Conservation (phyloP, 2,329 filamentous ascomycete species). For the Pyricularia grisea region DNA sequence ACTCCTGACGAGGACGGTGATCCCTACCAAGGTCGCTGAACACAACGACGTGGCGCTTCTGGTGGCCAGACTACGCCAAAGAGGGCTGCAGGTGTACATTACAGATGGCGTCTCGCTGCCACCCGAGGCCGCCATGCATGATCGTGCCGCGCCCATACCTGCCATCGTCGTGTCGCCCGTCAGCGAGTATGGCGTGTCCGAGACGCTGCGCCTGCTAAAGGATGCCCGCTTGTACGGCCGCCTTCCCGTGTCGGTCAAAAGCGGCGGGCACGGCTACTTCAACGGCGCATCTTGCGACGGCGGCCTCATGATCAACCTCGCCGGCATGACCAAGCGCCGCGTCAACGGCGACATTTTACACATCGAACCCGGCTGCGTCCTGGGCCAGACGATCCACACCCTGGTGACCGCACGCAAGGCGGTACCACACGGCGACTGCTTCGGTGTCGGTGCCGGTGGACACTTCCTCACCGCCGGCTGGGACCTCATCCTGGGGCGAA, state of each 20-base stretch:
- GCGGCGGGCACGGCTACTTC: conserved; percentile 3
- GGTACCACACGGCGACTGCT: conserved; percentile 1
- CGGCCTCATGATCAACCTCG: conserved; percentile 1
- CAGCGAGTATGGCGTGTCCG: background rate
- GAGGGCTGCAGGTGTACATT: background rate
- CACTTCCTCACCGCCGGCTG: conserved; percentile 1
- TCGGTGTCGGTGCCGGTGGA: background rate
- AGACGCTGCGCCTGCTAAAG: background rate
- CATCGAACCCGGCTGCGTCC: background rate
- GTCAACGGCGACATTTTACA: background rate
- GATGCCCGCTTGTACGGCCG: background rate
- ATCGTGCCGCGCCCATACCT: background rate
- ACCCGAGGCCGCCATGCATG: background rate
- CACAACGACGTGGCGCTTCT: background rate
- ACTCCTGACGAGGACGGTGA: background rate
- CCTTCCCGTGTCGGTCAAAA: conserved; percentile 1
- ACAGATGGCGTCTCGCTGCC: background rate
- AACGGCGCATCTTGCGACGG: background rate
- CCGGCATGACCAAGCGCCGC: background rate
- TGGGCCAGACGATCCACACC: conserved; percentile 2
- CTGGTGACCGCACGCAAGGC: background rate
- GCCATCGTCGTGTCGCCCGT: background rate
- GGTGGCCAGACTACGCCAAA: background rate
- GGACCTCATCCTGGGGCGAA: conserved; percentile 1
- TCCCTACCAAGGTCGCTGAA: background rate